Evolutionary conservation across 164 flowering plant genomes (phyloP).

Genomic region (Kalanchoe fedtschenkoi): DNA sequence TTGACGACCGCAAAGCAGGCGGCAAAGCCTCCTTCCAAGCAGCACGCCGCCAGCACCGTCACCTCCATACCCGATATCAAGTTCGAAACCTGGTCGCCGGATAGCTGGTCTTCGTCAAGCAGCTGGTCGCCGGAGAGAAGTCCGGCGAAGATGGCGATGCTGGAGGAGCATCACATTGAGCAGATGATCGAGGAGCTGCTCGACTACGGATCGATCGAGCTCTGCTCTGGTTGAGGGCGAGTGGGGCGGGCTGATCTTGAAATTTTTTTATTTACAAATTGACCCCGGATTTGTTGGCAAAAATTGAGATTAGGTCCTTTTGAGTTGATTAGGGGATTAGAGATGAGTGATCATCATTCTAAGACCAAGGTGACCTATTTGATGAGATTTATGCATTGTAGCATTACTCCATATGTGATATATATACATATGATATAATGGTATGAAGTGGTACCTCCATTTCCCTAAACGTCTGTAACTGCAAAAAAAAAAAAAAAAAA

Average conservation of each 20-base stretch:
- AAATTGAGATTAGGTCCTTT: not conserved
- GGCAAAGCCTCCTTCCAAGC: not conserved
- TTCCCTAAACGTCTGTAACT: too few relatives aligned
- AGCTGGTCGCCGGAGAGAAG: not conserved
- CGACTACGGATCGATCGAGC: slow-evolving; percentile 27
- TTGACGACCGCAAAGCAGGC: slow-evolving; percentile 6
- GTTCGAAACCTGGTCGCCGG: not conserved
- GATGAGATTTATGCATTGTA: too few relatives aligned
- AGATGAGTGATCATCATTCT: too few relatives aligned
- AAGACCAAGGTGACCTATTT: too few relatives aligned
- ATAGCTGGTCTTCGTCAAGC: too few relatives aligned
- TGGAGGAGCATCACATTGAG: slow-evolving; percentile 33
- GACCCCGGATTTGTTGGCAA: not conserved
- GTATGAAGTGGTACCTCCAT: too few relatives aligned
- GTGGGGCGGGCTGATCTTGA: too few relatives aligned
- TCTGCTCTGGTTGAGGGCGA: slow-evolving; percentile 14
- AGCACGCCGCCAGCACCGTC: not conserved
- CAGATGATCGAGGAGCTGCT: slow-evolving; percentile 40
- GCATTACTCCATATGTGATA: too few relatives aligned
- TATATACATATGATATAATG: too few relatives aligned
- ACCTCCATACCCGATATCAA: slow-evolving; percentile 5
- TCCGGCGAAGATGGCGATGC: slow-evolving; percentile 9
- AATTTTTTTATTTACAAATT: not conserved
- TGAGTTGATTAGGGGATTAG: too few relatives aligned
- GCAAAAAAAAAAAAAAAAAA: too few relatives aligned